phyloP scores from a whole-genome alignment of 441 rosid species.

The Jatropha multifida region DNA sequence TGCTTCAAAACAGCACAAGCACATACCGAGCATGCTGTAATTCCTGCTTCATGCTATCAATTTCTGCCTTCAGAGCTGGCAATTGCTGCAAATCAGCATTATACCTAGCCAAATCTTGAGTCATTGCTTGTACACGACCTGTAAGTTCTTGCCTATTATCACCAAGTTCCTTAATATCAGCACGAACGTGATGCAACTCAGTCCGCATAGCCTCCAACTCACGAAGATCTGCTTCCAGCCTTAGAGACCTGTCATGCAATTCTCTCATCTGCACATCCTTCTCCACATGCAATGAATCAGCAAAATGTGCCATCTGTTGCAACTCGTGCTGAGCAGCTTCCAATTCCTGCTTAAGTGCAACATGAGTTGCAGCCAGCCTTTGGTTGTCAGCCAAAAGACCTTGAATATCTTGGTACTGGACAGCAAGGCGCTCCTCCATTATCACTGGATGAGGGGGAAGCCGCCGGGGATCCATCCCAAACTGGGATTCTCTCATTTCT shows the following conservation, averaged over 20 bases:
- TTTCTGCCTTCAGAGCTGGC: conserved; percentile 71
- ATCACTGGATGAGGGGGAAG: conserved; percentile 67
- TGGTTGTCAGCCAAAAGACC: conserved; percentile 86
- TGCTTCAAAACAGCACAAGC: conserved; percentile 1
- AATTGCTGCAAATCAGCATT: conserved; percentile 72
- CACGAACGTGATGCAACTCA: conserved; percentile 63
- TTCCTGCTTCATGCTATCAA: conserved; percentile 83
- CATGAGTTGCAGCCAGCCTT: conserved; percentile 84
- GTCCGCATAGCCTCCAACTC: conserved; percentile 62
- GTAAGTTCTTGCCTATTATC: conserved; percentile 68
- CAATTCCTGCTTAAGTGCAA: conserved; percentile 89
- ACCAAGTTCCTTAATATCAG: conserved; percentile 75
- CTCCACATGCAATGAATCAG: conserved; percentile 64
- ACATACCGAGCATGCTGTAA: conserved; percentile 80
- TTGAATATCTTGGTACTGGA: conserved; percentile 84
- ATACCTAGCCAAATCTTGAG: conserved; percentile 69
- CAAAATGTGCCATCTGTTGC: conserved; percentile 62
- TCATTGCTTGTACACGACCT: conserved; percentile 66
- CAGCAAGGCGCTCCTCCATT: conserved; percentile 71
- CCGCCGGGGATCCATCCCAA: conserved; percentile 55
- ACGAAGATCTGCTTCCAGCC: conserved; percentile 64
- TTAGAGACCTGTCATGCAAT: conserved; percentile 73
- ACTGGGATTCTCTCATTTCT: conserved; percentile 63
- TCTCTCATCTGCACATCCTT: conserved; percentile 88
- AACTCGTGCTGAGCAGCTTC: conserved; percentile 81